These are phyloP conservation scores for Platanthera guangdongensis DNA, from an alignment of 106 monocot species.

Conservation along the genomic window DNA sequence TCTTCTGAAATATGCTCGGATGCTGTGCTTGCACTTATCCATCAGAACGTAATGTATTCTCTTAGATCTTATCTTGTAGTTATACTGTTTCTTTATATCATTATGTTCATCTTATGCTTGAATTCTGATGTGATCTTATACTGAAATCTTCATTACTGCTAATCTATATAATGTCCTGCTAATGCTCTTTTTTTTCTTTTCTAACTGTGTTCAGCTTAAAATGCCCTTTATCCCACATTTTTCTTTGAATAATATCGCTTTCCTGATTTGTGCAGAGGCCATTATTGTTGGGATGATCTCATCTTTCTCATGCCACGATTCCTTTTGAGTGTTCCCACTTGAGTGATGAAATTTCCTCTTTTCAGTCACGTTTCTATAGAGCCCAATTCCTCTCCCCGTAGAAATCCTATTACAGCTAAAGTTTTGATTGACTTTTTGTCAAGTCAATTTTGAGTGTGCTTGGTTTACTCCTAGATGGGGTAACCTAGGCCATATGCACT, in stretches of 20 bases:
- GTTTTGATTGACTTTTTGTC: background rate
- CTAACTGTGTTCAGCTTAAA: background rate
- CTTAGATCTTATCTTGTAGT: background rate
- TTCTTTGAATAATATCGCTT: background rate
- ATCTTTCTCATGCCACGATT: background rate
- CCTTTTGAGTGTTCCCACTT: too few relatives aligned
- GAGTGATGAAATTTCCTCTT: too few relatives aligned
- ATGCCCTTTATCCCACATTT: background rate
- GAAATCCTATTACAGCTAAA: background rate
- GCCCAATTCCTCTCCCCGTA: background rate
- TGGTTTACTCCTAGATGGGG: too few relatives aligned
- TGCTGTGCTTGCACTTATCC: constrained; percentile 4
- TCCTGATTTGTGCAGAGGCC: background rate
- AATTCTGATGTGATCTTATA: background rate
- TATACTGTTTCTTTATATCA: background rate
- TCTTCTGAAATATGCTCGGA: background rate
- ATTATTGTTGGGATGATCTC: background rate
- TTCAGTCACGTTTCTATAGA: background rate
- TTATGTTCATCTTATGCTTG: background rate
- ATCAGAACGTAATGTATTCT: background rate
- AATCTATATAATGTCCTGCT: background rate
- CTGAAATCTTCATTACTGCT: background rate
- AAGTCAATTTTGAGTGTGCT: background rate
- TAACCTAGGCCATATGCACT: too few relatives aligned
- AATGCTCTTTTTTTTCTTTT: background rate